Evolutionary conservation across 1,284 basidiomycete species (phyloP).

Genomic region (Vanrija humicola): DNA sequence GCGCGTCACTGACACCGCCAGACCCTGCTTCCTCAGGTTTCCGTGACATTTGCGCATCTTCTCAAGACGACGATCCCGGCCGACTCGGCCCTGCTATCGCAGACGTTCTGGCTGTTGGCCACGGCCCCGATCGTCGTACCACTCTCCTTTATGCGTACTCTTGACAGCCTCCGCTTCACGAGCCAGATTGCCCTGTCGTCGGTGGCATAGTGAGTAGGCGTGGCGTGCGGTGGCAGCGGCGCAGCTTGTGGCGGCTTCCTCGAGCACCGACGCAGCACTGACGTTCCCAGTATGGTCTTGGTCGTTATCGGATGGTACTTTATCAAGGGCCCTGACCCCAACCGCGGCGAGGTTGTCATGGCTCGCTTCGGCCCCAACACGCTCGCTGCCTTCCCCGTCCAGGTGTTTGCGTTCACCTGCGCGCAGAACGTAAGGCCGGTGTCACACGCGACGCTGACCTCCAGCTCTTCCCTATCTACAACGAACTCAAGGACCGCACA

Average conservation of each 20-base stretch:
- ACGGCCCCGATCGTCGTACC: conserved; percentile 82
- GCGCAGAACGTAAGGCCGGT: conserved; percentile 70
- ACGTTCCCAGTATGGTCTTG: conserved; percentile 58
- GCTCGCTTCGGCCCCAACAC: conserved; percentile 40
- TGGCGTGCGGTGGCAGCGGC: not conserved
- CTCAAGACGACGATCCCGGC: conserved; percentile 56
- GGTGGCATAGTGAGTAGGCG: conserved; percentile 61
- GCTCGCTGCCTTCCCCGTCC: conserved; percentile 78
- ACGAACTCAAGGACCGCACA: conserved; percentile 78
- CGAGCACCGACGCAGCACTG: not conserved
- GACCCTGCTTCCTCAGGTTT: conserved; percentile 86
- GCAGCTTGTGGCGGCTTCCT: no score
- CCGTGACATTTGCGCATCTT: conserved; percentile 73
- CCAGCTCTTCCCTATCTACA: conserved; percentile 86
- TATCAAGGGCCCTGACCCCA: conserved; percentile 39
- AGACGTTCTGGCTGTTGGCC: conserved; percentile 75
- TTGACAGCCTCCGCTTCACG: conserved; percentile 60
- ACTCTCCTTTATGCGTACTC: conserved; percentile 74
- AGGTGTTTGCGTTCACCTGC: conserved; percentile 91
- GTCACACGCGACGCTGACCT: conserved; percentile 15
- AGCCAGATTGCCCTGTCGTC: conserved; percentile 48
- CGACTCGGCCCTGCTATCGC: conserved; percentile 62
- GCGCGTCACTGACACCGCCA: conserved; percentile 11
- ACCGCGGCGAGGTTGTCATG: conserved; percentile 40
- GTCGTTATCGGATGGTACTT: conserved; percentile 54